Conservation (phyloP, 352 stramenopile species). For the Pythium sp. region DNA sequence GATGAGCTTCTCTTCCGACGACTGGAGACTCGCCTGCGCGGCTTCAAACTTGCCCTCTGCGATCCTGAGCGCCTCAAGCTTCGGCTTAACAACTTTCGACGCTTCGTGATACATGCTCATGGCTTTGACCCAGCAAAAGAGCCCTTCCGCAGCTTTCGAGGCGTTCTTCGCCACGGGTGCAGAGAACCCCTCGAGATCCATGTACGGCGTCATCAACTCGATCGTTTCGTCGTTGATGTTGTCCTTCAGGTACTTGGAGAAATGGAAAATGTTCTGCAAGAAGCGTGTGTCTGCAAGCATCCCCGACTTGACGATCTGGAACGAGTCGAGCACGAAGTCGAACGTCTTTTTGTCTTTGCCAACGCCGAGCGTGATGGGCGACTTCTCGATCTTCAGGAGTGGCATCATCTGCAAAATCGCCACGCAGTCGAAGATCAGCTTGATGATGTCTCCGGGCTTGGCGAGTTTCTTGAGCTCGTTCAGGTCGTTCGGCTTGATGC, state of each 20-base stretch:
- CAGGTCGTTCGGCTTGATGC: conserved; percentile 88
- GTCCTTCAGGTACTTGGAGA: conserved; percentile 90
- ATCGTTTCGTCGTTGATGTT: conserved; percentile 93
- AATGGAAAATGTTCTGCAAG: conserved; percentile 88
- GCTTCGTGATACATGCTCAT: conserved; percentile 92
- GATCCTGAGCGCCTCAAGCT: conserved; percentile 89
- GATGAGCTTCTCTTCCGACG: conserved; percentile 67
- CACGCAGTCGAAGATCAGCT: conserved; percentile 92
- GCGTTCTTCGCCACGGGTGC: conserved; percentile 82
- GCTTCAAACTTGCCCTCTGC: conserved; percentile 86
- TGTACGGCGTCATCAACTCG: conserved; percentile 90
- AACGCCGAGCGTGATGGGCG: conserved; percentile 58
- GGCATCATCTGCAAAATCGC: conserved; percentile 85
- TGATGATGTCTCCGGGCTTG: conserved; percentile 91
- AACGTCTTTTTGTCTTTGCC: conserved; percentile 88
- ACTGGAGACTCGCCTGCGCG: conserved; percentile 67
- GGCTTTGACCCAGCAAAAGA: conserved; percentile 89
- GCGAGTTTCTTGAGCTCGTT: conserved; percentile 92
- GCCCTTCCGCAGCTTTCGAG: conserved; percentile 86
- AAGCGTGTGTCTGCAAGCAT: conserved; percentile 90
- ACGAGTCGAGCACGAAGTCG: conserved; percentile 85
- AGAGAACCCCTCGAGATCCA: conserved; percentile 85
- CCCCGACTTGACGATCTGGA: conserved; percentile 74
- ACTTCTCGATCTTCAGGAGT: conserved; percentile 67
- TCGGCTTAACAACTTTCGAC: conserved; percentile 92